phyloP scores from a whole-genome alignment of 106 monocot species.

The Acanthochlamys bracteata region DNA sequence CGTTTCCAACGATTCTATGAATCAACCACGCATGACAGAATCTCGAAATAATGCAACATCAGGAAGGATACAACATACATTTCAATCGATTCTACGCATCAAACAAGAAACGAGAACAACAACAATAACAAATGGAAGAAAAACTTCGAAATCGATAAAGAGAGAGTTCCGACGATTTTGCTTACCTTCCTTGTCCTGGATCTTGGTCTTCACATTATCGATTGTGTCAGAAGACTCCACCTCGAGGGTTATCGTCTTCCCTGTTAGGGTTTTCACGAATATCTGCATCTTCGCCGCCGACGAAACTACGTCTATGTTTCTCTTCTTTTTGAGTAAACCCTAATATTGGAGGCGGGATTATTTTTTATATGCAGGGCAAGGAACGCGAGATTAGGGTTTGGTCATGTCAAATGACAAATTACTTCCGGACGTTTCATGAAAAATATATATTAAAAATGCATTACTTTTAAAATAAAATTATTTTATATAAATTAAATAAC shows the following conservation, averaged over 20 bases:
- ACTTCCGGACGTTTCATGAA: too few species aligned
- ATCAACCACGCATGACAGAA: too few species aligned
- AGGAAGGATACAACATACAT: too few species aligned
- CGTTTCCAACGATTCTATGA: too few species aligned
- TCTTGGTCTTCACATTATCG: constrained; percentile 92
- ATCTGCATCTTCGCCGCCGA: constrained; percentile 50
- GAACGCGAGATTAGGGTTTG: background rate
- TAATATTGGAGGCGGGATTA: too few species aligned
- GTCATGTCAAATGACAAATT: too few species aligned
- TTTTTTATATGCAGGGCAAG: background rate
- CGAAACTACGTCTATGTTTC: background rate
- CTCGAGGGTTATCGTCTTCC: constrained; percentile 85
- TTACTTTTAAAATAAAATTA: too few species aligned
- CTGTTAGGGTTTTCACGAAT: constrained; percentile 84
- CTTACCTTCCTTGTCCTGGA: constrained; percentile 38
- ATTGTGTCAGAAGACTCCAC: constrained; percentile 87
- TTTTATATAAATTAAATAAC: too few species aligned
- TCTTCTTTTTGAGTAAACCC: background rate
- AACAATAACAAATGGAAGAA: background rate
- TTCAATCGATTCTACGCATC: background rate
- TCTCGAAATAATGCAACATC: too few species aligned
- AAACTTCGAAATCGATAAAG: background rate
- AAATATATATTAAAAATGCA: too few species aligned
- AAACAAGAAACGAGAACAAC: background rate
- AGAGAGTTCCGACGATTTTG: background rate